Evolutionary conservation across 768 basidiomycete species (phyloP), one percentile per base, ranked within the genome.

Genomic region (Suillus subaureus): DNA sequence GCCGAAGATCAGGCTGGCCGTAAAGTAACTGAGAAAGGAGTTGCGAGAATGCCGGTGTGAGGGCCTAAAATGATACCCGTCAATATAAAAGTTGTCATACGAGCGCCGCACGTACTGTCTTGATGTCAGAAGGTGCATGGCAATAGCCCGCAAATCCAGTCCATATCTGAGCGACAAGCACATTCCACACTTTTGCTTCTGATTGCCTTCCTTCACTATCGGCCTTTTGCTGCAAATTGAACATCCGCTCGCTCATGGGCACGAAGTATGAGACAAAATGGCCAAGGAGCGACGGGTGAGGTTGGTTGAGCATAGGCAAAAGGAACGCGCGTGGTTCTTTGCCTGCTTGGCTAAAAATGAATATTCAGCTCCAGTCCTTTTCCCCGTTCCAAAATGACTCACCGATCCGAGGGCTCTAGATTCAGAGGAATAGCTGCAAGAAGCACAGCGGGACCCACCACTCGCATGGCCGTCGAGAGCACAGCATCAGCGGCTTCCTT

Each of bases 161-260:
- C 97, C 97, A 99, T 23, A 97, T 87, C 76, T 99, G 97, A 12
- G 90, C 89, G 28, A 98, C 89, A 54, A 99, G 84, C 13, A 97
- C 95, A 68, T 88, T 92, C 94, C 95, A 99, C 43, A 99, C 89
- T 78, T 99, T 99, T 16, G 91, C 92, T 77, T 99, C 96, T 0
- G 92, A 89, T 61, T 84, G 85, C 43, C 89, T 87, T 15, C 85
- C 87, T 63, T 89, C 90, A 8, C 82, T 79, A 68, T 93, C 92
- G 0, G 94, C 92, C 18, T 85, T 89, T 66, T 92, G 88, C 73
- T 96, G 92, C 43, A 93, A 79, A 72, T 94, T 86, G 73, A 99
- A 99, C 85, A 99, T 90, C 21, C 89, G 84, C 76, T 98, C 96
- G 57, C 96, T 97, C 58, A 99, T 79, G 21, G 97, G 97, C 9